Conservation (phyloP, 139 green algal genomes). For the Picochlorum sp. region DNA sequence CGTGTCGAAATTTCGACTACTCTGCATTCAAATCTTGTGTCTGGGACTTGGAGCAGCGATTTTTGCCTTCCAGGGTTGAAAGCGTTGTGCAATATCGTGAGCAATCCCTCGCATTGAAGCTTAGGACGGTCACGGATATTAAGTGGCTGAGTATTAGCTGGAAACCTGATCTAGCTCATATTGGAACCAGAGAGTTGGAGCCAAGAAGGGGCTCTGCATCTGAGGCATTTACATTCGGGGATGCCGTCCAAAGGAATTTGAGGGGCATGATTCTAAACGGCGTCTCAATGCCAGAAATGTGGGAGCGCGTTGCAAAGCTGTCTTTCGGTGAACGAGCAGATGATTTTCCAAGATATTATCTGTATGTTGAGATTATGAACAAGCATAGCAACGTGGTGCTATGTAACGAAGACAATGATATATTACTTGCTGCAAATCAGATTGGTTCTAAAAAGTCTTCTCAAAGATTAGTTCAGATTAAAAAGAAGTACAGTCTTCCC, state of each 20-base stretch:
- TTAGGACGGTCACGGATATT: conserved; percentile 27
- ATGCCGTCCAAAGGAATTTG: conserved; percentile 30
- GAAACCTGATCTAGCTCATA: conserved; percentile 46
- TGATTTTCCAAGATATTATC: conserved; percentile 4
- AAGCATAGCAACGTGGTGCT: conserved; percentile 62
- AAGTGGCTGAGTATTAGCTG: conserved; percentile 70
- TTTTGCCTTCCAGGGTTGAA: background rate
- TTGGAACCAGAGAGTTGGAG: conserved; percentile 21
- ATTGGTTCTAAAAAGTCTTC: conserved; percentile 59
- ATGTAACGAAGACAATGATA: conserved; percentile 15
- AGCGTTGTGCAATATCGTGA: conserved; percentile 53
- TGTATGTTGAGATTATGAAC: conserved; percentile 67
- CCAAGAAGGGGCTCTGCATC: conserved; percentile 23
- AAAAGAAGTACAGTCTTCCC: conserved; percentile 50
- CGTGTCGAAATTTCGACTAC: conserved; percentile 43
- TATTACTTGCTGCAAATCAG: conserved; percentile 47
- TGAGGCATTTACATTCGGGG: conserved; percentile 40
- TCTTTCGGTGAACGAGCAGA: conserved; percentile 42
- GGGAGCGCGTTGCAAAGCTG: conserved; percentile 65
- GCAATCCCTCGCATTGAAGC: conserved; percentile 41
- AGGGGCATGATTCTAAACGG: conserved; percentile 49
- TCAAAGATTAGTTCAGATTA: conserved; percentile 58
- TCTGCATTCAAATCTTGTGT: conserved; percentile 43
- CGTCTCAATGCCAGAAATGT: conserved; percentile 45
- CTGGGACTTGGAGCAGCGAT: conserved; percentile 29